phyloP scores from a whole-genome alignment of 164 flowering plant species.

The Piper longum region DNA sequence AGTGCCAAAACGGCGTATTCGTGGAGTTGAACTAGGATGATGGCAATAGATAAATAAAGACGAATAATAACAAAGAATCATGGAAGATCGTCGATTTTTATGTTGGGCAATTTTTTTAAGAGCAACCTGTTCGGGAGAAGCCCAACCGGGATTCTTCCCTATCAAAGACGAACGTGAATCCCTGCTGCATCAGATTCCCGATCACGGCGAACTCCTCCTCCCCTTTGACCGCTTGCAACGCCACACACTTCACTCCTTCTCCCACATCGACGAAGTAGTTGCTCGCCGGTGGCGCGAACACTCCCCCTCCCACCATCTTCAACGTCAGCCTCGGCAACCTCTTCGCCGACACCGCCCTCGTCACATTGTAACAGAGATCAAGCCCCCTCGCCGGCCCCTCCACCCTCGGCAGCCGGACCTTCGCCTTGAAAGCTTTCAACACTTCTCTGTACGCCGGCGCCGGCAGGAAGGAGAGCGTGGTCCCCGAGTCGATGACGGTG shows the following conservation, averaged over 20 bases:
- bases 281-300: constrained; percentile 39
- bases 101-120: too few relatives aligned
- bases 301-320: constrained; percentile 34
- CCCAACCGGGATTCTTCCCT: constrained; percentile 44
- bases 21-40: too few relatives aligned
- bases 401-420: constrained; percentile 23
- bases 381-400: constrained; percentile 22
- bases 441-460: constrained; percentile 40
- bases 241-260: constrained; percentile 47
- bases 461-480: constrained; percentile 47
- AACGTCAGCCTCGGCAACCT: constrained; percentile 45
- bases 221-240: constrained; percentile 35
- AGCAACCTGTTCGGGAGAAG: constrained; percentile 51
- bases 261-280: constrained; percentile 64
- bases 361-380: constrained; percentile 38
- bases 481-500: constrained; percentile 68
- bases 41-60: too few relatives aligned
- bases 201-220: constrained; percentile 39
- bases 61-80: too few relatives aligned
- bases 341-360: not conserved
- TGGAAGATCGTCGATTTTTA: too few relatives aligned
- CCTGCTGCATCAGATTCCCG: constrained; percentile 83
- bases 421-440: constrained; percentile 26
- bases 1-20: too few relatives aligned
- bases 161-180: constrained; percentile 62